Evolutionary conservation across 495 filamentous ascomycete genomes (phyloP).

Genomic region (Lentithecium fluviatile): DNA sequence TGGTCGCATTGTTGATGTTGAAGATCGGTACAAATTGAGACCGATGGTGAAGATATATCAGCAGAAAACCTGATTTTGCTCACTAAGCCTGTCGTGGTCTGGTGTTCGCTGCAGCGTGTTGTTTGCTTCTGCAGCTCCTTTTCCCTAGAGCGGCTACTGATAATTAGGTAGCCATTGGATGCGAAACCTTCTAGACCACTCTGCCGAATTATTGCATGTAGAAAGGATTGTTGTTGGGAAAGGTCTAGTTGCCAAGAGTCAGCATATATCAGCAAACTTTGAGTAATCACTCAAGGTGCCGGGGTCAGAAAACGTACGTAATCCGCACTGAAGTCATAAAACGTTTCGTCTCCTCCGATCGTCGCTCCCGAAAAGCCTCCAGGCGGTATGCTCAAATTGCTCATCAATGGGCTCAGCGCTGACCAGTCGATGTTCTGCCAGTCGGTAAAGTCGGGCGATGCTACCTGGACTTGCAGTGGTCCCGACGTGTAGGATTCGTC

Average conservation of each 20-base stretch:
- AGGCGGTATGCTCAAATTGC: neutral
- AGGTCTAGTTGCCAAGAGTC: constrained; percentile 11
- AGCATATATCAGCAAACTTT: constrained; percentile 11
- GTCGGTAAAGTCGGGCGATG: constrained; percentile 17
- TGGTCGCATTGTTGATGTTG: neutral
- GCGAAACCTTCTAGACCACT: neutral
- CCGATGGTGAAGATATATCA: too few relatives aligned
- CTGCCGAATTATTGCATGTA: constrained; percentile 3
- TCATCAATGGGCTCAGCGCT: constrained; percentile 3
- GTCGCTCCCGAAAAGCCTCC: neutral
- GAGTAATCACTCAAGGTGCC: neutral
- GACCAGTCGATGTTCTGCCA: constrained; percentile 31
- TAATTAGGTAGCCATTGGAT: neutral
- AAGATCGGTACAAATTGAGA: neutral
- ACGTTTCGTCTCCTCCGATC: neutral
- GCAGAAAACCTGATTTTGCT: too few relatives aligned
- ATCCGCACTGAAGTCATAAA: constrained; percentile 14
- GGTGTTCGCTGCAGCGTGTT: too few relatives aligned
- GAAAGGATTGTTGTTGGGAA: constrained; percentile 6
- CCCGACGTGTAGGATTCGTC: constrained; percentile 14
- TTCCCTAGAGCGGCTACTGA: neutral
- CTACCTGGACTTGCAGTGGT: constrained; percentile 29
- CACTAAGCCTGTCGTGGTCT: too few relatives aligned
- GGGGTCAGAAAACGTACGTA: constrained; percentile 9
- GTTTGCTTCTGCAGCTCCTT: too few relatives aligned